Percentiles rank a stretch among this genome's conserved stretches.
These are phyloP conservation scores for Citrus sp. DNA, from an alignment of 345 rosid genomes.

Conservation along the genomic window DNA sequence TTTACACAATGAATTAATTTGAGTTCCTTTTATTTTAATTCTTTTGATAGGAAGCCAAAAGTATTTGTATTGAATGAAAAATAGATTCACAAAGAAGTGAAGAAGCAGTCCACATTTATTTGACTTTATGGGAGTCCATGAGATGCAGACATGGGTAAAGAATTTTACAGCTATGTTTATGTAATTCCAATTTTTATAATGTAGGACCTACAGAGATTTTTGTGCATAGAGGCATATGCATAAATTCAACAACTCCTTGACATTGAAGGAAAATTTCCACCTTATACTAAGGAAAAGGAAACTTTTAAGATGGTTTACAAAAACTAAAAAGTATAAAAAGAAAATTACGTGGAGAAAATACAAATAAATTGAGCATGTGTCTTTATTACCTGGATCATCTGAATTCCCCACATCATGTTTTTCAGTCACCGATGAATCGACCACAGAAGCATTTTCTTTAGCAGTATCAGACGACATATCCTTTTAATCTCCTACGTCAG, in stretches of 20 bases:
- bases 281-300: not conserved
- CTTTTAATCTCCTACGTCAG: constrained; percentile 24
- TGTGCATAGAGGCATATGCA: not conserved
- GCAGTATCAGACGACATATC: constrained; percentile 84
- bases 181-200: not conserved
- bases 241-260: not conserved
- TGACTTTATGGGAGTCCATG: not conserved
- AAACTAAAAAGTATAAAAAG: not conserved
- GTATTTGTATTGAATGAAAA: not conserved
- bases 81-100: not conserved
- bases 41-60: not conserved
- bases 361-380: not conserved
- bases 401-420: constrained; percentile 60
- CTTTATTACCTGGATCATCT: constrained; percentile 67
- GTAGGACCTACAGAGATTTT: not conserved
- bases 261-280: not conserved
- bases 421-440: constrained; percentile 86
- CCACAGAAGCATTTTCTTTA: constrained; percentile 84
- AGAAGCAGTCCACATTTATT: not conserved
- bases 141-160: not conserved
- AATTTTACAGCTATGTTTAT: not conserved
- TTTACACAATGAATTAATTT: not conserved
- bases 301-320: not conserved
- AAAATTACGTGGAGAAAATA: not conserved
- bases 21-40: not conserved